Base-by-base conservation (phyloP, 2,329 filamentous ascomycete species). In the Aspergillus intermedius region DNA sequence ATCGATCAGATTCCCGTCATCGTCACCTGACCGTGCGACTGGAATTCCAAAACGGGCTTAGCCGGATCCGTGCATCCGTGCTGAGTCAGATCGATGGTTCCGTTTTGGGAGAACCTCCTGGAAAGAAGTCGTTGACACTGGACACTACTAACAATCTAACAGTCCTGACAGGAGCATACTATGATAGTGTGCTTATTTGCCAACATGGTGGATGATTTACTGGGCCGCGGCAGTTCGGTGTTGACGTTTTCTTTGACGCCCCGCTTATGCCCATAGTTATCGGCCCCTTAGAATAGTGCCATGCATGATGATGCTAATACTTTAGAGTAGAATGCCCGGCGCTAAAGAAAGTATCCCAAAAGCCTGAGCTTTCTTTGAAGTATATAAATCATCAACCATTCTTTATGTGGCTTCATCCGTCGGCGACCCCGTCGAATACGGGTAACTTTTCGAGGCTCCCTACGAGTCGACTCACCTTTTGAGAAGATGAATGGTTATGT, bases 1-100 rank as follows among this genome's bases (percentile, higher is more conserved):
- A 15, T 22, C 39, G 22, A 50, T 54, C 48, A 57, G 54, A 48
- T 58, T 56, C 52, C 56, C 56, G 53, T 59, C 56, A 58, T 58
- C 49, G 45, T 48, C 47, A 54, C 52, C 54, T 58, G 54, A 59
- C 53, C 45, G n/a, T 51, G 45, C 13, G 19, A 23, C 21, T 41
- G 21, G 39, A 3, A 10, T 39, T 48, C 40, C 25, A n/a, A 13
- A 35, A 15, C n/a, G 5, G 34, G 34, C 7, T 35, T 35, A 17
- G 34, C 15, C 34, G n/a, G n/a, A 13, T 7, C 13, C 3, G 3
- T 35, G n/a, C 34, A 13, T 7, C 13, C 3, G 3, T 35, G n/a
- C 34, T 35, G 34, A 35, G 13, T 35, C 34, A 35, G 25, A 28
- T 4, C 10, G 9, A 30, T 30, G 25, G 4, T 30, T 30, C 25